Evolutionary conservation across 2,329 filamentous ascomycete species (phyloP).

Genomic region (Cladosporium colombiae): DNA sequence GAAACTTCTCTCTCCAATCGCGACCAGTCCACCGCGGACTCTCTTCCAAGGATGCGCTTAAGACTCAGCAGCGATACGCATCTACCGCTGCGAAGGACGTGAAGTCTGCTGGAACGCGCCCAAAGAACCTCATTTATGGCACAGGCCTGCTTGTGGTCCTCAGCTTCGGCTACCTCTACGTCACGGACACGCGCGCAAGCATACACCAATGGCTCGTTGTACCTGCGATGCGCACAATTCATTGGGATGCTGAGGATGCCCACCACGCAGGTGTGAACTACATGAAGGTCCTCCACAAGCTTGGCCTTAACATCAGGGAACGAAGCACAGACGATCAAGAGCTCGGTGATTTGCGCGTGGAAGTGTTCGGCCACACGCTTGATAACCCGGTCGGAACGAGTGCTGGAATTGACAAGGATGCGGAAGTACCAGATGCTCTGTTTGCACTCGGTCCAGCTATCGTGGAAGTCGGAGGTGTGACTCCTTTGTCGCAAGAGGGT

Average conservation of each 20-base stretch:
- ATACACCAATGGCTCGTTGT: slow-evolving; percentile 57
- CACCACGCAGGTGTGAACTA: slow-evolving; percentile 75
- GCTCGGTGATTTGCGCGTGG: slow-evolving; percentile 54
- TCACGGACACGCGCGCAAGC: slow-evolving; percentile 56
- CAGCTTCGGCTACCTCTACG: slow-evolving; percentile 51
- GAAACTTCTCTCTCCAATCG: slow-evolving; percentile 27
- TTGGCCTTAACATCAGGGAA: slow-evolving; percentile 80
- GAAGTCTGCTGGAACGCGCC: slow-evolving; percentile 44
- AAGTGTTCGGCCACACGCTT: slow-evolving; percentile 75
- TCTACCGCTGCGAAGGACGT: slow-evolving; percentile 35
- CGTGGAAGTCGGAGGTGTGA: slow-evolving; percentile 90
- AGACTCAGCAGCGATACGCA: slow-evolving; percentile 21
- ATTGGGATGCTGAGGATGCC: slow-evolving; percentile 84
- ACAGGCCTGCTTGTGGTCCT: slow-evolving; percentile 54
- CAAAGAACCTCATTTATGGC: slow-evolving; percentile 55
- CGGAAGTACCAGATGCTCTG: slow-evolving; percentile 79
- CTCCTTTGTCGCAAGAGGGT: slow-evolving; percentile 80
- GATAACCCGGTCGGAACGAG: slow-evolving; percentile 90
- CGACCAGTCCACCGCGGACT: slow-evolving; percentile 17
- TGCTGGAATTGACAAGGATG: slow-evolving; percentile 94
- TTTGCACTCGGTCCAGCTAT: slow-evolving; percentile 82
- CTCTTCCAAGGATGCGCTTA: slow-evolving; percentile 17
- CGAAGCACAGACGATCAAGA: slow-evolving; percentile 61
- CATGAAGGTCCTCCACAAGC: slow-evolving; percentile 70
- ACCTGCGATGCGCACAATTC: slow-evolving; percentile 64